Evolutionary conservation across 2,329 filamentous ascomycete species (phyloP).

Genomic region (Penicillium sp.): DNA sequence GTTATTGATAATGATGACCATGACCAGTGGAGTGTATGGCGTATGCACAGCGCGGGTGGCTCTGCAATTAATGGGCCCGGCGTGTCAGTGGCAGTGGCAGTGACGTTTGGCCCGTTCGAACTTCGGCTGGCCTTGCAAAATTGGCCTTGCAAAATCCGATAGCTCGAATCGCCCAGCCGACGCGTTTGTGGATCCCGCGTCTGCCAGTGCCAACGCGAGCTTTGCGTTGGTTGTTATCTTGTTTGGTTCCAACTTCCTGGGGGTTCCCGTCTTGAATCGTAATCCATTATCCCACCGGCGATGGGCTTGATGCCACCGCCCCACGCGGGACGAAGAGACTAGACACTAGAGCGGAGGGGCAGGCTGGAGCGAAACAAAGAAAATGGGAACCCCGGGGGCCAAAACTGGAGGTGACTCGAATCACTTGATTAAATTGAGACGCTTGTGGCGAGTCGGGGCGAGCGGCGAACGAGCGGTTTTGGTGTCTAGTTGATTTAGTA

Average conservation of each 20-base stretch:
- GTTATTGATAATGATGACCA: constrained; percentile 2
- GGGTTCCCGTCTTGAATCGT: no score
- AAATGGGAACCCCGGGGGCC: not conserved
- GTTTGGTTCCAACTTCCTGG: not conserved
- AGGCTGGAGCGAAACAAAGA: constrained; percentile 12
- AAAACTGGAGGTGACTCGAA: not conserved
- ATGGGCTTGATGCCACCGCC: constrained; percentile 7
- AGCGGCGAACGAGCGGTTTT: not conserved
- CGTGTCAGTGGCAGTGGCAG: not conserved
- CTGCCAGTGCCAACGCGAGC: constrained; percentile 21
- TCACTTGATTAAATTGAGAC: not conserved
- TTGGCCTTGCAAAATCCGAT: constrained; percentile 2
- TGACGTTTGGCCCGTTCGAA: constrained; percentile 17
- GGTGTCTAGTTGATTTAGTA: not conserved
- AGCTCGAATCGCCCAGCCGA: constrained; percentile 14
- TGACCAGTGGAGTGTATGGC: not conserved
- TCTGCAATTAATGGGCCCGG: constrained; percentile 10
- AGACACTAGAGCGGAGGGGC: not conserved
- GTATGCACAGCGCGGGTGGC: constrained; percentile 17
- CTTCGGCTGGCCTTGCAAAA: not conserved
- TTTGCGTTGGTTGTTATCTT: constrained; percentile 10
- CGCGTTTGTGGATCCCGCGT: constrained; percentile 25
- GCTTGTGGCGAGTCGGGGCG: not conserved
- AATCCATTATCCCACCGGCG: no score
- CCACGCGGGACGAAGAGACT: constrained; percentile 22